Conservation (phyloP, 2,329 filamentous ascomycete species). For the Aspergillus tamarii region DNA sequence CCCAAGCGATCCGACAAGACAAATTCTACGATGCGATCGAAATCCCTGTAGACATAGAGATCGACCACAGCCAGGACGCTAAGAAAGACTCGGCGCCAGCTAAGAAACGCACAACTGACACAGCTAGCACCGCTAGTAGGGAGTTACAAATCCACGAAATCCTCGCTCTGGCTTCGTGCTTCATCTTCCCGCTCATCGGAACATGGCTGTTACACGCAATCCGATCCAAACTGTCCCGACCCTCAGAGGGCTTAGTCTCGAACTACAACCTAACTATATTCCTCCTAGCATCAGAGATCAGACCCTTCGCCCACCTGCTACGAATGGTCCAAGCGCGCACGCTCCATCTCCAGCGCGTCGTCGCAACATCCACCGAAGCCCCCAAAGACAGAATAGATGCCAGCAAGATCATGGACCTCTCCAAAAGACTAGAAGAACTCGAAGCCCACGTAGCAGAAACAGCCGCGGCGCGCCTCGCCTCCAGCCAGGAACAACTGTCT, state of each 20-base stretch:
- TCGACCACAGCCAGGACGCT: slow-evolving; percentile 27
- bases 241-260: slow-evolving; percentile 83
- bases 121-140: slow-evolving; percentile 48
- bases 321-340: slow-evolving; percentile 79
- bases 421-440: slow-evolving; percentile 69
- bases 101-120: slow-evolving; percentile 16
- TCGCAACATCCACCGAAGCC: slow-evolving; percentile 46
- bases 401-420: slow-evolving; percentile 57
- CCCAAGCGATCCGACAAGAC: slow-evolving; percentile 62
- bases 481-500: slow-evolving; percentile 16
- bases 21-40: slow-evolving; percentile 25
- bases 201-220: slow-evolving; percentile 83
- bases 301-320: slow-evolving; percentile 79
- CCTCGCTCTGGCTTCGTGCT: slow-evolving; percentile 75
- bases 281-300: slow-evolving; percentile 80
- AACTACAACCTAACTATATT: slow-evolving; percentile 94
- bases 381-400: slow-evolving; percentile 29
- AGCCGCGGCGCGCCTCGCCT: slow-evolving; percentile 27
- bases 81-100: slow-evolving; percentile 1
- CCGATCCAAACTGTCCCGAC: slow-evolving; percentile 76
- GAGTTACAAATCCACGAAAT: slow-evolving; percentile 77
- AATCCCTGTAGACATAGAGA: slow-evolving; percentile 28
- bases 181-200: slow-evolving; percentile 75
- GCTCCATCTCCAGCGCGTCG: slow-evolving; percentile 76
- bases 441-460: slow-evolving; percentile 60